Evolutionary conservation across 1,284 basidiomycete species (phyloP).

Genomic region (Cryptococcus hybrid): DNA sequence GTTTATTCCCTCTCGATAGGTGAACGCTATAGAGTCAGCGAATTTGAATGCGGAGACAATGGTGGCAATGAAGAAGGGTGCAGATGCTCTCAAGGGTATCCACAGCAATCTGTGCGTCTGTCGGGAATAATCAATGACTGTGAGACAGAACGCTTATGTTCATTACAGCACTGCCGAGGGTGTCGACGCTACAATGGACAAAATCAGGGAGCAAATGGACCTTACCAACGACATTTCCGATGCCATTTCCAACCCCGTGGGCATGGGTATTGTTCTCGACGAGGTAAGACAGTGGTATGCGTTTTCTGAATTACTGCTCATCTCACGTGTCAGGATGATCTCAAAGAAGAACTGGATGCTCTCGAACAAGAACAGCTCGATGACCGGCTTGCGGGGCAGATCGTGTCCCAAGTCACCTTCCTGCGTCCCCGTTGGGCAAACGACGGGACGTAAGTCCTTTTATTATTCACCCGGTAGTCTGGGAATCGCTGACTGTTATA

Average conservation of each 20-base stretch:
- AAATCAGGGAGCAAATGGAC: slow-evolving; percentile 89
- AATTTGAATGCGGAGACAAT: slow-evolving; percentile 99
- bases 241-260: slow-evolving; percentile 80
- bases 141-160: too few species aligned
- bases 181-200: slow-evolving; percentile 89
- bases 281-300: slow-evolving; percentile 57
- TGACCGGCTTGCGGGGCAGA: slow-evolving; percentile 82
- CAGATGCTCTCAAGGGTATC: slow-evolving; percentile 86
- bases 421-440: slow-evolving; percentile 60
- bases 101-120: slow-evolving; percentile 81
- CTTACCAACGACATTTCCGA: slow-evolving; percentile 94
- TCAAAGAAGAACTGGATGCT: slow-evolving; percentile 80
- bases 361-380: slow-evolving; percentile 92
- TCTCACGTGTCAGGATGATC: slow-evolving; percentile 62
- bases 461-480: background rate
- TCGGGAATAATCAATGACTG: background rate
- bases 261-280: slow-evolving; percentile 65
- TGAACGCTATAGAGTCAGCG: slow-evolving; percentile 95
- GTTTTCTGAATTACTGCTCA: too few species aligned
- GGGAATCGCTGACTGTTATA: too few species aligned
- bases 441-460: slow-evolving; percentile 52
- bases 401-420: slow-evolving; percentile 83
- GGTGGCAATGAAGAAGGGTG: slow-evolving; percentile 95
- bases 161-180: slow-evolving; percentile 74
- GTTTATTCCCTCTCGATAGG: slow-evolving; percentile 36